A percentile compares a stretch with the other conserved stretches of the same genome.
Conservation (phyloP, 2,329 filamentous ascomycete species). For the Thielaviopsis musarum region DNA sequence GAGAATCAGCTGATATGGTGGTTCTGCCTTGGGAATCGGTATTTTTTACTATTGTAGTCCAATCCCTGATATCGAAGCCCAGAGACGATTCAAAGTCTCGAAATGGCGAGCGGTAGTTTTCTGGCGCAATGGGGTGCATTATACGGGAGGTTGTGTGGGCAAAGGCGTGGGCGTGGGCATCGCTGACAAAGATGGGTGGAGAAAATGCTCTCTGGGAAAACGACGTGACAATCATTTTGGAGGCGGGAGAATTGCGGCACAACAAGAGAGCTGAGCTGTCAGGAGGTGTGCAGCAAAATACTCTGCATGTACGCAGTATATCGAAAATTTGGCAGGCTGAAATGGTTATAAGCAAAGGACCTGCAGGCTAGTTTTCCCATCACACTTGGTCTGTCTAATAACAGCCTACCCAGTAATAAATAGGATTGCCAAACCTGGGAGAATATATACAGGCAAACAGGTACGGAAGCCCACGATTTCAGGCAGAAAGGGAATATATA, state of each 20-base stretch:
- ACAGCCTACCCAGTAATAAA: neutral
- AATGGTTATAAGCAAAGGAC: neutral
- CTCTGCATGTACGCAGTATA: neutral
- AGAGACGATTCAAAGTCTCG: constrained; percentile 1
- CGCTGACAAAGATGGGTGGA: neutral
- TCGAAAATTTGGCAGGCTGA: neutral
- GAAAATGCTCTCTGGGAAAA: neutral
- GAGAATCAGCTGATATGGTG: neutral
- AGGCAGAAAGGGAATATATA: neutral
- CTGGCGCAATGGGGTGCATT: neutral
- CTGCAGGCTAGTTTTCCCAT: neutral
- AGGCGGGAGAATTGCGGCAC: neutral
- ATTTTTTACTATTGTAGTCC: neutral
- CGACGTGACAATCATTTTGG: neutral
- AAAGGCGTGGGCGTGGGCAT: neutral
- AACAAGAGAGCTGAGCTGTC: neutral
- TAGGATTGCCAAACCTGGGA: neutral
- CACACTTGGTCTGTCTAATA: neutral
- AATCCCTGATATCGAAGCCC: constrained; percentile 1
- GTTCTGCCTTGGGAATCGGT: neutral
- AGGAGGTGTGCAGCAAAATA: neutral
- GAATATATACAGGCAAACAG: neutral
- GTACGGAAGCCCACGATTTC: neutral
- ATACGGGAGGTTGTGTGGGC: neutral
- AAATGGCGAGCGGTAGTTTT: neutral